These are phyloP conservation scores for Cymbopogon citratus DNA, from an alignment of 176 grass and related monocot species.

Conservation along the genomic window DNA sequence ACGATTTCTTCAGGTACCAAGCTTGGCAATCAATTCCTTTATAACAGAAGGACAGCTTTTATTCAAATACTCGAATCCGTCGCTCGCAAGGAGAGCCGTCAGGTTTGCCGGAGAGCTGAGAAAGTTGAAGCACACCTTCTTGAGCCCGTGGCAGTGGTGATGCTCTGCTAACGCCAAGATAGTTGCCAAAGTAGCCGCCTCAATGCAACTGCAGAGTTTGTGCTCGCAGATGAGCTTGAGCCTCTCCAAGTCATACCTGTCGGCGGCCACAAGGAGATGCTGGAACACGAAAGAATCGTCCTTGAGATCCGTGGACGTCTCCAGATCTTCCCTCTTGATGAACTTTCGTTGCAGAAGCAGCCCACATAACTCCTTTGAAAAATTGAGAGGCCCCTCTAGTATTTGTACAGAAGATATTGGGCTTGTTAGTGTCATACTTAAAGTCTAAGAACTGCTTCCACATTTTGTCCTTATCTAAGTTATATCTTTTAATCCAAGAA, in stretches of 20 bases:
- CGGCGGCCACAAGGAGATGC: constrained; percentile 36
- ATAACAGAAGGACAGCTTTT: not conserved
- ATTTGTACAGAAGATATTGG: too few species aligned
- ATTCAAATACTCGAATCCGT: not conserved
- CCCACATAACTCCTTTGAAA: too few species aligned
- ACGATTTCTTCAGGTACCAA: not conserved
- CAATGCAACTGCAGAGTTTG: not conserved
- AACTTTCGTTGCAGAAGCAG: not conserved
- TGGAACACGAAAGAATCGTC: not conserved
- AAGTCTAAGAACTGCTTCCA: too few species aligned
- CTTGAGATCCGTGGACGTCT: not conserved
- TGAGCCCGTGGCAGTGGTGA: not conserved
- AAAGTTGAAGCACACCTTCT: not conserved
- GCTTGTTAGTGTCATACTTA: too few species aligned
- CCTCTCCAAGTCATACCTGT: constrained; percentile 10
- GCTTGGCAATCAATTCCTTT: not conserved
- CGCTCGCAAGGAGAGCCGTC: not conserved
- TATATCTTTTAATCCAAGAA: too few species aligned
- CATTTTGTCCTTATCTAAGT: too few species aligned
- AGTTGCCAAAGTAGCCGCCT: not conserved
- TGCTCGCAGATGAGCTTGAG: not conserved
- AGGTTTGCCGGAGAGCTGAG: not conserved
- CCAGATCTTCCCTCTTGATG: not conserved
- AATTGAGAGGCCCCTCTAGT: too few species aligned
- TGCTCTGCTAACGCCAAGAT: constrained; percentile 1